A percentile compares a stretch with the other conserved stretches of the same genome.
These are phyloP conservation scores for Arbutus unedo DNA, from an alignment of 148 eudicot species.

Conservation along the genomic window DNA sequence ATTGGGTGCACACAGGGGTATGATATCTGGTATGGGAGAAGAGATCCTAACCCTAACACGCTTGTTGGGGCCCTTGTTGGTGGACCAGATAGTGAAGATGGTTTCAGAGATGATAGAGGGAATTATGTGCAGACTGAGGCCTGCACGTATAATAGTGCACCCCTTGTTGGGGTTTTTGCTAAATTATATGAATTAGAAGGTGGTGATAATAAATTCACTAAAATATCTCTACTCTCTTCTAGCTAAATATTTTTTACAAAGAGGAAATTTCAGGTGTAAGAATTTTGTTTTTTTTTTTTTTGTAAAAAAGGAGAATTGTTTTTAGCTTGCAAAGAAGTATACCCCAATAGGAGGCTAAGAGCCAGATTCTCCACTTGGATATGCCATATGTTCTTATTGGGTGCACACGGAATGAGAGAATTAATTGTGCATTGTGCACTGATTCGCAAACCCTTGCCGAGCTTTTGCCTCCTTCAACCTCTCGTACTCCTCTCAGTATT, in stretches of 20 bases:
- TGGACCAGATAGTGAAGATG: constrained; percentile 65
- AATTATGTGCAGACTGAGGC: constrained; percentile 87
- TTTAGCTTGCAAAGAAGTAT: background rate
- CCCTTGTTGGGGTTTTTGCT: constrained; percentile 80
- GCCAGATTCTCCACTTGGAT: no score
- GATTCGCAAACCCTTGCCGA: background rate
- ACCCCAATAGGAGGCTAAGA: no score
- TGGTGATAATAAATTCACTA: background rate
- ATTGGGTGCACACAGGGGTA: constrained; percentile 94
- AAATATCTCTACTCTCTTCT: background rate
- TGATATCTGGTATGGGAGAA: constrained; percentile 60
- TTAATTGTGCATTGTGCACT: no score
- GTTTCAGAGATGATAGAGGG: constrained; percentile 53
- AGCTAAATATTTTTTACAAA: background rate
- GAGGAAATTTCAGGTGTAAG: background rate
- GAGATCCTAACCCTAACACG: constrained; percentile 60
- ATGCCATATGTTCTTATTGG: no score
- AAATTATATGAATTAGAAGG: constrained; percentile 33
- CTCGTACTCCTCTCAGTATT: background rate
- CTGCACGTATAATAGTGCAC: constrained; percentile 83
- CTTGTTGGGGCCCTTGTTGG: constrained; percentile 81
- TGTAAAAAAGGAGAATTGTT: background rate
- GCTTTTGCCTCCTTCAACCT: background rate
- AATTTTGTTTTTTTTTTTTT: background rate
- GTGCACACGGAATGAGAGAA: no score